Base-by-base conservation (phyloP, 176 grass and related monocot genomes). In the Guadua angustifolia region DNA sequence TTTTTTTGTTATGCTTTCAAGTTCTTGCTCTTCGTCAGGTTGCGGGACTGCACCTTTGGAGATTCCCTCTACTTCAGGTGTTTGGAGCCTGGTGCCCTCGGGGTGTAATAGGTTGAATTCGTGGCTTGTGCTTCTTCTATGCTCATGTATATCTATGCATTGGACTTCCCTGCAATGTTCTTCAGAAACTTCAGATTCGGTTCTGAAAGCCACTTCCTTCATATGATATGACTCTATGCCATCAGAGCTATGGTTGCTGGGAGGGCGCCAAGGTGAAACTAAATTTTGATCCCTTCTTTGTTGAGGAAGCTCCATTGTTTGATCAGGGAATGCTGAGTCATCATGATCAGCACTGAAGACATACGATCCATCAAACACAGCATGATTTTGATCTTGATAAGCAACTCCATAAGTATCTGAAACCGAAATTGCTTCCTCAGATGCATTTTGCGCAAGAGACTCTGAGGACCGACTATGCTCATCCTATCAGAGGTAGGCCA, bases 161-260 rank as follows among this genome's bases (percentile, higher is more conserved):
- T 90, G 91, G 25, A 99, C 91, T 87, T 99, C 97, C 86, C 91
- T 95, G 72, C 93, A 99, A 52, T 96, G 73, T 21, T 95, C 93
- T 86, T 99, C 91, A 63, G 82, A 90, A 73, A 89, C 71, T 53
- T 89, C 82, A 66, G 79, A 92, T 57, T 71, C 49, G 67, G 77
- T 67, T 83, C 66, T 79, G 38, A 79, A 81, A 76, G 49, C 61
- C 18, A 46, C 59, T 47, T 86, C 88, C 33, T 69, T 79, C 68
- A 67, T 86, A 71, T 86, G 79, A 78, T 88, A 84, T 61, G 85
- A 74, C 59, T 86, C 85, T 78, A 55, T 66, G 81, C 74, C 70
- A 82, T 84, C 88, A 64, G 66, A 88, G 42, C 86, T 86, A 85
- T 87, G 82, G 32, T 86, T 86, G 75, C 93, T 91, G 17, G 66